Percentiles rank a stretch among this genome's conserved stretches.
Evolutionary conservation across 2,329 filamentous ascomycete species (phyloP).

Genomic region (Venturia effusa): DNA sequence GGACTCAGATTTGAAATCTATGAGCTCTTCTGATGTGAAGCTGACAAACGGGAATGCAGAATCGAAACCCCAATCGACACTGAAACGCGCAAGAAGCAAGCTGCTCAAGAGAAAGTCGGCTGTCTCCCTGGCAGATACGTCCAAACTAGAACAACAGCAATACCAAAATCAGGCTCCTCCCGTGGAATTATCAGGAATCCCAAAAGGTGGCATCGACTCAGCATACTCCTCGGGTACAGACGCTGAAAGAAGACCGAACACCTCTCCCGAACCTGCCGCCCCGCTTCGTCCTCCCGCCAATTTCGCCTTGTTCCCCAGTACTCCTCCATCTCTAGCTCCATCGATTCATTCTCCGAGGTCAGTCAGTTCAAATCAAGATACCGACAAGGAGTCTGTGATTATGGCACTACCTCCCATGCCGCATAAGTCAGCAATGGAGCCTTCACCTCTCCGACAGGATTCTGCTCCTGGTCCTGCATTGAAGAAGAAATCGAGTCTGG

Average conservation of each 20-base stretch:
- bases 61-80: neutral
- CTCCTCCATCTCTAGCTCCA: neutral
- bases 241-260: conserved; percentile 1
- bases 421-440: neutral
- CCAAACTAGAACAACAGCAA: neutral
- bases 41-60: neutral
- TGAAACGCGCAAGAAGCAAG: neutral
- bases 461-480: neutral
- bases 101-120: neutral
- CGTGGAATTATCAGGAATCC: neutral
- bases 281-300: neutral
- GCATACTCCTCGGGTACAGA: conserved; percentile 7
- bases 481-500: conserved; percentile 5
- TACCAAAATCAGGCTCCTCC: neutral
- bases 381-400: conserved; percentile 1
- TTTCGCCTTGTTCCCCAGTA: conserved; percentile 6
- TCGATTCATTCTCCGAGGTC: neutral
- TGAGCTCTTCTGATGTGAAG: neutral
- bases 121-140: neutral
- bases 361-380: neutral
- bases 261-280: neutral
- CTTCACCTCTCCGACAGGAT: neutral
- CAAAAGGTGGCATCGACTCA: neutral
- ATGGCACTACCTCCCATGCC: conserved; percentile 2
- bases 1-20: neutral